Evolutionary conservation across 1,284 basidiomycete species (phyloP).

Genomic region (Lignosus rhinocerotis): DNA sequence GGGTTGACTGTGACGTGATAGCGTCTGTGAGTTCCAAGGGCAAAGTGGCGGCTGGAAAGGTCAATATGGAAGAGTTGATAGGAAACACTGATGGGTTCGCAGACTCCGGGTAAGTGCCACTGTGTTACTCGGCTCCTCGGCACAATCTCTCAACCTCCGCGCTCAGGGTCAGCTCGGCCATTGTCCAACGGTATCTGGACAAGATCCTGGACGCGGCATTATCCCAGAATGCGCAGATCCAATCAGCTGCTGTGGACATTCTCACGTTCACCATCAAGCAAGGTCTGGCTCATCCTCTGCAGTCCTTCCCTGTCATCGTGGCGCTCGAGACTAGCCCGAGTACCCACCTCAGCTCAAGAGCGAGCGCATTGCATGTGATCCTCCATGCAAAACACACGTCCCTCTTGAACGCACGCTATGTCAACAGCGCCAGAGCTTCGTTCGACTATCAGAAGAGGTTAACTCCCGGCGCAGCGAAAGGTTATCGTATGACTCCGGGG

Average conservation of each 20-base stretch:
- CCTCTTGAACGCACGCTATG: conserved; percentile 83
- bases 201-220: conserved; percentile 83
- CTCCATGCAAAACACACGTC: conserved; percentile 90
- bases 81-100: conserved; percentile 94
- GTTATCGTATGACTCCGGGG: conserved; percentile 56
- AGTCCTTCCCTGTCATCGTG: conserved; percentile 92
- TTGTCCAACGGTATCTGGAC: conserved; percentile 89
- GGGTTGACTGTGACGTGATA: background rate
- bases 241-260: conserved; percentile 87
- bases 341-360: conserved; percentile 65
- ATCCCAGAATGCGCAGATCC: conserved; percentile 69
- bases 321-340: conserved; percentile 87
- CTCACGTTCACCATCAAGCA: conserved; percentile 92
- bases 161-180: conserved; percentile 83
- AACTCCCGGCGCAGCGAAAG: conserved; percentile 46
- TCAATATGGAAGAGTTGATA: conserved; percentile 90
- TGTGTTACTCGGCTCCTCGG: background rate
- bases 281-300: conserved; percentile 92
- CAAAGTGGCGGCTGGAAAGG: conserved; percentile 48
- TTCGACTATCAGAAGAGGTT: conserved; percentile 83
- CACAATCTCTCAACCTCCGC: background rate
- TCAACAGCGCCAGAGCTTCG: conserved; percentile 75
- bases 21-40: conserved; percentile 40
- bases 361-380: conserved; percentile 78
- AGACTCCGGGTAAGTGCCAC: conserved; percentile 80